A percentile compares a stretch with the other conserved stretches of the same genome.
These are phyloP conservation scores for Athelia sp. DNA, from an alignment of 1,284 basidiomycete genomes.

Conservation along the genomic window DNA sequence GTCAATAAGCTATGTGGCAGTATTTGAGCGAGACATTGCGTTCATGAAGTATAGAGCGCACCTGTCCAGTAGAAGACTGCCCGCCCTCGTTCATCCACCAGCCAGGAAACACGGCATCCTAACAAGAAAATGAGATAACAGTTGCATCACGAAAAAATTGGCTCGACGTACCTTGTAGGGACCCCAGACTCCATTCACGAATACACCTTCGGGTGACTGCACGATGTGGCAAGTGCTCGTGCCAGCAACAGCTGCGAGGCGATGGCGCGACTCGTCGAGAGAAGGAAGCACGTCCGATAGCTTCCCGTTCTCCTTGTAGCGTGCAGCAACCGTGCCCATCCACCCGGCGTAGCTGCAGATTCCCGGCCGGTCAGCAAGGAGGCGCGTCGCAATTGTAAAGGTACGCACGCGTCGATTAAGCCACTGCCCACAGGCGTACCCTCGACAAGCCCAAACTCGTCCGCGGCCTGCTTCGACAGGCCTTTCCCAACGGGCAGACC, in stretches of 20 bases:
- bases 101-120: slow-evolving; percentile 85
- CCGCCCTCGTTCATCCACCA: slow-evolving; percentile 99
- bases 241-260: slow-evolving; percentile 91
- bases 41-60: slow-evolving; percentile 20
- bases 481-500: slow-evolving; percentile 89
- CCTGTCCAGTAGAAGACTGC: slow-evolving; percentile 97
- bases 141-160: not conserved
- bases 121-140: slow-evolving; percentile 2
- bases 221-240: slow-evolving; percentile 96
- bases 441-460: slow-evolving; percentile 79
- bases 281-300: slow-evolving; percentile 46
- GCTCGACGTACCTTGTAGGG: slow-evolving; percentile 70
- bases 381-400: slow-evolving; percentile 3
- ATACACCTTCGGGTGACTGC: slow-evolving; percentile 78
- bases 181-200: slow-evolving; percentile 94
- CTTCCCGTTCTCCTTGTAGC: slow-evolving; percentile 54
- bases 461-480: slow-evolving; percentile 73
- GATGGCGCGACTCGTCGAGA: slow-evolving; percentile 72
- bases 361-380: not conserved
- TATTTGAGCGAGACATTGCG: not conserved
- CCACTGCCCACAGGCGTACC: slow-evolving; percentile 95
- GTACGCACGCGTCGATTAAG: slow-evolving; percentile 86
- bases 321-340: slow-evolving; percentile 93
- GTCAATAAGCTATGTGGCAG: slow-evolving; percentile 69
- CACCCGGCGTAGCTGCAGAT: slow-evolving; percentile 86